phyloP scores from a whole-genome alignment of 441 rosid species.

The Corymbia citriodora region DNA sequence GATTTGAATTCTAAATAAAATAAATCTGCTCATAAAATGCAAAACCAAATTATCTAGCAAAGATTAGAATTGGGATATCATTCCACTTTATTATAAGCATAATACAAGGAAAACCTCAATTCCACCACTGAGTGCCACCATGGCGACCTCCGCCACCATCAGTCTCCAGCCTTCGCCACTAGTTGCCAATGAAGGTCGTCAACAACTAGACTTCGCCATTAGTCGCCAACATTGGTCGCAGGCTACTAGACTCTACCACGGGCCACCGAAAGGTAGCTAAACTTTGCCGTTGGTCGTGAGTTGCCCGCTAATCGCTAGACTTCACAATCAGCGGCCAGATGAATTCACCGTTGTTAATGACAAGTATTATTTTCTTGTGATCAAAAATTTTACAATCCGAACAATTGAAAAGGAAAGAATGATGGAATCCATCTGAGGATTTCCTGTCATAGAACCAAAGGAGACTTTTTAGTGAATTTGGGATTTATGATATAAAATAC shows the following conservation, averaged over 20 bases:
- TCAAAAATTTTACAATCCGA: background rate
- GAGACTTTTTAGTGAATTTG: background rate
- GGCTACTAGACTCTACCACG: background rate
- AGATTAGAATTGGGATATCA: background rate
- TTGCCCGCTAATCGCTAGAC: background rate
- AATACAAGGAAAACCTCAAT: too few relatives aligned
- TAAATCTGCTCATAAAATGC: background rate
- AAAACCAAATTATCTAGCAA: background rate
- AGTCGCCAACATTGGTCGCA: too few relatives aligned
- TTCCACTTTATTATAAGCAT: too few relatives aligned
- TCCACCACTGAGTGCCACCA: too few relatives aligned
- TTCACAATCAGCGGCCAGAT: background rate
- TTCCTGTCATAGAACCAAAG: background rate
- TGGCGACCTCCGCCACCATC: too few relatives aligned
- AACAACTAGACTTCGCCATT: too few relatives aligned
- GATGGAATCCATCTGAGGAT: background rate
- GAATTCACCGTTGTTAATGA: too few relatives aligned
- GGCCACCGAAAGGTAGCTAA: background rate
- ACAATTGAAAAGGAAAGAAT: background rate
- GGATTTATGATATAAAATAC: too few relatives aligned
- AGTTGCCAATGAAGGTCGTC: too few relatives aligned
- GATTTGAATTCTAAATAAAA: accelerated
- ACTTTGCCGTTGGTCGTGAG: background rate
- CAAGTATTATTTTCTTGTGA: background rate
- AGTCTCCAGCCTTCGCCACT: too few relatives aligned